These are phyloP conservation scores for Termitomyces sp. DNA, from an alignment of 768 basidiomycete genomes.

Conservation along the genomic window DNA sequence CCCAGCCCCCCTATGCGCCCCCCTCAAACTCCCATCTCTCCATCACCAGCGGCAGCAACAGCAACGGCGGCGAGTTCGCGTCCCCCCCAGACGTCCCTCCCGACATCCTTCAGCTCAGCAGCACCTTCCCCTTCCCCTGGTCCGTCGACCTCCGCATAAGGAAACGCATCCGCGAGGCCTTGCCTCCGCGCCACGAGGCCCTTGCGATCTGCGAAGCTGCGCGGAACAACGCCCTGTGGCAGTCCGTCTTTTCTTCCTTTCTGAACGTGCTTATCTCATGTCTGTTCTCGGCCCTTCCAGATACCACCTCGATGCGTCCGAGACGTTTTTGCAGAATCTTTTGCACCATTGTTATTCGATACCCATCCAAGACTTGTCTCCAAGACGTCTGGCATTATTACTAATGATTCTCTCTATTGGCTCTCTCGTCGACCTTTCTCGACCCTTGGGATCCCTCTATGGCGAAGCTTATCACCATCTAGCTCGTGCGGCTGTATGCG, in stretches of 20 bases:
- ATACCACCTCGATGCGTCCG: constrained; percentile 67
- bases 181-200: constrained; percentile 59
- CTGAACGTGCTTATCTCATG: constrained; percentile 1
- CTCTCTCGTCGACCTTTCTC: constrained; percentile 59
- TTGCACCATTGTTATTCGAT: constrained; percentile 65
- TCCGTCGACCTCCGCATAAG: constrained; percentile 59
- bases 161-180: constrained; percentile 57
- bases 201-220: constrained; percentile 60
- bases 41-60: not conserved
- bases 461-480: constrained; percentile 67
- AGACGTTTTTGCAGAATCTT: constrained; percentile 66
- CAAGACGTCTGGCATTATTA: constrained; percentile 62
- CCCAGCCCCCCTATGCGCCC: constrained; percentile 12
- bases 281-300: constrained; percentile 25
- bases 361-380: constrained; percentile 55
- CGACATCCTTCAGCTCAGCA: constrained; percentile 55
- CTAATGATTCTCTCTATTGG: constrained; percentile 74
- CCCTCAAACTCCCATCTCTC: not conserved
- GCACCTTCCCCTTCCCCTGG: constrained; percentile 71
- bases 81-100: constrained; percentile 37
- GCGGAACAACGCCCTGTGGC: constrained; percentile 67
- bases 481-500: constrained; percentile 64
- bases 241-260: constrained; percentile 39
- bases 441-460: constrained; percentile 50
- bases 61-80: constrained; percentile 1